Evolutionary conservation across 768 basidiomycete species (phyloP).

Genomic region (Termitomyces sp.): DNA sequence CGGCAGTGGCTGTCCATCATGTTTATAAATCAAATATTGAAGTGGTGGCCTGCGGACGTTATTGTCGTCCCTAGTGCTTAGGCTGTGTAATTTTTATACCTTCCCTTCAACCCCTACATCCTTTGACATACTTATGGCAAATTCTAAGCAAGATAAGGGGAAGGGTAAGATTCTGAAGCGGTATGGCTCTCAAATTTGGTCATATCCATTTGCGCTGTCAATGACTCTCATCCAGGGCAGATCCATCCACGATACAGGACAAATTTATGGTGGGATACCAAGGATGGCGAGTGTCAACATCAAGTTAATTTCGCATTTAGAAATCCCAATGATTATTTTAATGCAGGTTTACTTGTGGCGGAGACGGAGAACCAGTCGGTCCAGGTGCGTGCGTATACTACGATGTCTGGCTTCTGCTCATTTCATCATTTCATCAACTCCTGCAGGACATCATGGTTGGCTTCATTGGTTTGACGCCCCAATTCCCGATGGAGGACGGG

Average conservation of each 20-base stretch:
- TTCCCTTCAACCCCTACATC: constrained; percentile 1
- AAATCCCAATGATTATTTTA: background rate
- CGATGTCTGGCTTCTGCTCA: background rate
- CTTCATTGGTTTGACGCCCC: constrained; percentile 80
- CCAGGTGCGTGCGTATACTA: constrained; percentile 39
- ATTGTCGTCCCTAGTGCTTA: background rate
- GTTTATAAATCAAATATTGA: background rate
- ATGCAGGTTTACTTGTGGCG: constrained; percentile 66
- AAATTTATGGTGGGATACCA: constrained; percentile 87
- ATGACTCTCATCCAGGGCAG: constrained; percentile 40
- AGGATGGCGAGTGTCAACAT: constrained; percentile 58
- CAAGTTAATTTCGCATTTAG: background rate
- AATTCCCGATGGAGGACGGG: constrained; percentile 62
- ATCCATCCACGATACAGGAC: constrained; percentile 76
- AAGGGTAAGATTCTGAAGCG: constrained; percentile 38
- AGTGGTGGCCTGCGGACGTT: constrained; percentile 5
- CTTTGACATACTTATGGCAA: constrained; percentile 20
- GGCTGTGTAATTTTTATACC: constrained; percentile 7
- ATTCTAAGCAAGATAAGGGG: constrained; percentile 18
- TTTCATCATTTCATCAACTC: background rate
- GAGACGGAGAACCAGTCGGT: constrained; percentile 64
- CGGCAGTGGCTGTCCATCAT: background rate
- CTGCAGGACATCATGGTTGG: constrained; percentile 76
- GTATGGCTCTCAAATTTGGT: constrained; percentile 21
- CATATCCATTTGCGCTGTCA: constrained; percentile 2